phyloP scores from a whole-genome alignment of 345 rosid genomes.

The Citrus cavaleriei region DNA sequence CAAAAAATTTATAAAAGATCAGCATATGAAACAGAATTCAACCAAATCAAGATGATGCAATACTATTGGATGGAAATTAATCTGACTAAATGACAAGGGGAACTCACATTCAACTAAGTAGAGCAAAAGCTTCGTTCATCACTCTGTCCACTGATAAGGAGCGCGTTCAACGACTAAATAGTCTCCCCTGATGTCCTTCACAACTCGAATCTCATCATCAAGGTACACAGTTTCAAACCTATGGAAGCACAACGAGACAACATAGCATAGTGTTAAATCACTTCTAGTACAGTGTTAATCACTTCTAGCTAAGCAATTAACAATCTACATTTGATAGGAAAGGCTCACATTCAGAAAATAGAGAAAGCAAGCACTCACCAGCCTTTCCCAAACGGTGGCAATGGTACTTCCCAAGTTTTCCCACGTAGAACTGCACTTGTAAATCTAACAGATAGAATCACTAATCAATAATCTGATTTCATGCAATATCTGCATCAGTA shows the following conservation, averaged over 20 bases:
- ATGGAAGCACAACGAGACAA: conserved; percentile 12
- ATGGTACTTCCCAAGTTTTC: conserved; percentile 67
- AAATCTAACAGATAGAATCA: conserved; percentile 37
- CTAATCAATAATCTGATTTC: neutral
- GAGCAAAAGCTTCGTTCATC: conserved; percentile 13
- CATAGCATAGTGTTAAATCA: neutral
- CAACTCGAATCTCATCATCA: conserved; percentile 71
- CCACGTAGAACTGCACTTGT: conserved; percentile 77
- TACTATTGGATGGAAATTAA: neutral
- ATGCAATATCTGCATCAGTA: neutral
- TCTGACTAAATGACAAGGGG: neutral
- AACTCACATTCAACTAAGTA: conserved; percentile 14
- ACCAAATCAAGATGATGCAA: neutral
- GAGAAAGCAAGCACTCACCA: conserved; percentile 49
- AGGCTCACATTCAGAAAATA: neutral
- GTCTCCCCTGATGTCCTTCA: conserved; percentile 73
- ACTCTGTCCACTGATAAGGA: conserved; percentile 55
- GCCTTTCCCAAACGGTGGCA: conserved; percentile 93
- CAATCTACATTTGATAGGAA: neutral
- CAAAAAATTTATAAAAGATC: neutral
- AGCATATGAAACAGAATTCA: neutral
- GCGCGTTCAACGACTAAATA: conserved; percentile 67
- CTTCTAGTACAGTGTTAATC: neutral
- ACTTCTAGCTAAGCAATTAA: neutral
- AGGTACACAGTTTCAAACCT: conserved; percentile 69